Percentiles rank a stretch among this genome's conserved stretches.
Evolutionary conservation across 495 filamentous ascomycete species (phyloP).

Genomic region (Hypoxylon fragiforme): DNA sequence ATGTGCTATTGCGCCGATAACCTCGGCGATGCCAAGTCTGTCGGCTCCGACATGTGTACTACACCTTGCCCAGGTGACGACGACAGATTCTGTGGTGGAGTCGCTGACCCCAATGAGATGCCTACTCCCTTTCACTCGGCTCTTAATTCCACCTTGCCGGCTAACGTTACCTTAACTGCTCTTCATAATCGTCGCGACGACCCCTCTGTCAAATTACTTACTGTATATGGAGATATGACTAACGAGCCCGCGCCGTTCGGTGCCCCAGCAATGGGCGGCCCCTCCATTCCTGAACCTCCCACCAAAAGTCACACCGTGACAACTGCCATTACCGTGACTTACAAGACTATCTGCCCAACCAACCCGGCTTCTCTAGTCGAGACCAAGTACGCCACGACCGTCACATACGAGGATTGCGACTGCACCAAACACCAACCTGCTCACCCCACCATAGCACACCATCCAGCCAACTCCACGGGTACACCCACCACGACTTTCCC

Average conservation of each 20-base stretch:
- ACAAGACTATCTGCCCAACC: conserved; percentile 36
- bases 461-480: no score
- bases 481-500: neutral
- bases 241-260: conserved; percentile 6
- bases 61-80: conserved; percentile 23
- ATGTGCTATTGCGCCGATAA: conserved; percentile 53
- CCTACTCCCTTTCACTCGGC: neutral
- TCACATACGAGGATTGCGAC: conserved; percentile 16
- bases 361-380: conserved; percentile 22
- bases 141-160: neutral
- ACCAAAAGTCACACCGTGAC: conserved; percentile 1
- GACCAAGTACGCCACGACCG: conserved; percentile 24
- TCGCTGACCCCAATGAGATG: neutral
- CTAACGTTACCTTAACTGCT: neutral
- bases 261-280: conserved; percentile 28
- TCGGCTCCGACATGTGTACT: conserved; percentile 16
- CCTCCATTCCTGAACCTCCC: neutral
- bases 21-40: conserved; percentile 58
- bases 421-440: conserved; percentile 3
- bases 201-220: conserved; percentile 8
- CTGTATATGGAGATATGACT: conserved; percentile 25
- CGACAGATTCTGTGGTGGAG: conserved; percentile 21
- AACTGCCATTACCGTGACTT: conserved; percentile 28
- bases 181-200: neutral
- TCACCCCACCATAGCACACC: no score